A percentile compares a stretch with the other conserved stretches of the same genome.
phyloP scores from a whole-genome alignment of 805 yeast genomes.

The Jamesozyma hellenica region DNA sequence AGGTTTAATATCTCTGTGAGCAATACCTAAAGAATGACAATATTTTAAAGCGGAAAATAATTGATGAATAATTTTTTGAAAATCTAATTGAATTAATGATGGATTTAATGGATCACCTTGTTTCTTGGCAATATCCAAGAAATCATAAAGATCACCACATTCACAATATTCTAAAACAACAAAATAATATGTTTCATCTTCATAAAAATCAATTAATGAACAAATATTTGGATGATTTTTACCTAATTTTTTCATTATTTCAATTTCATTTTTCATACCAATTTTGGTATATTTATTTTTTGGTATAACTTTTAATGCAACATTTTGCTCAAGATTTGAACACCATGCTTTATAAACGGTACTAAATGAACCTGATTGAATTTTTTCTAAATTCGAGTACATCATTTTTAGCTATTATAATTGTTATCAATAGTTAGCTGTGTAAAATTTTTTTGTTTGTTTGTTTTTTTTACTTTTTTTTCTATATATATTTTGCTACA shows the following conservation, averaged over 20 bases:
- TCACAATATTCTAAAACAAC: constrained; percentile 59
- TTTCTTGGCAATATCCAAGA: constrained; percentile 18
- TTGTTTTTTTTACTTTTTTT: too few species aligned
- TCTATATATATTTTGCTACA: too few species aligned
- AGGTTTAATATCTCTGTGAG: constrained; percentile 66
- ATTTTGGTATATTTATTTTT: constrained; percentile 12
- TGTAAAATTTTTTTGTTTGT: too few species aligned
- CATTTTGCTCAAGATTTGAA: constrained; percentile 12
- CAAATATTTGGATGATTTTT: constrained; percentile 43
- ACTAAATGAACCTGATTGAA: constrained; percentile 28
- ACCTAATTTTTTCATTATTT: constrained; percentile 34
- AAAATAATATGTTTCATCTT: constrained; percentile 41
- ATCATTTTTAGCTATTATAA: background rate
- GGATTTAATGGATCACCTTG: constrained; percentile 10
- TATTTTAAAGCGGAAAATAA: constrained; percentile 41
- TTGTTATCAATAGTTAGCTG: too few species aligned
- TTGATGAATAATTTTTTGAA: constrained; percentile 38
- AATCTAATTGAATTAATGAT: constrained; percentile 16
- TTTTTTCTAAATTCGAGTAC: constrained; percentile 14
- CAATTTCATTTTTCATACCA: constrained; percentile 17
- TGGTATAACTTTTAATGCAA: constrained; percentile 24
- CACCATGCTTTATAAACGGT: constrained; percentile 26
- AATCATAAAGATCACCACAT: constrained; percentile 60
- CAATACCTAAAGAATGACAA: constrained; percentile 49
- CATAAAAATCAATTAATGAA: constrained; percentile 46